These are phyloP conservation scores for Phytophthora podocarpi DNA, from an alignment of 352 stramenopile species.

Conservation along the genomic window DNA sequence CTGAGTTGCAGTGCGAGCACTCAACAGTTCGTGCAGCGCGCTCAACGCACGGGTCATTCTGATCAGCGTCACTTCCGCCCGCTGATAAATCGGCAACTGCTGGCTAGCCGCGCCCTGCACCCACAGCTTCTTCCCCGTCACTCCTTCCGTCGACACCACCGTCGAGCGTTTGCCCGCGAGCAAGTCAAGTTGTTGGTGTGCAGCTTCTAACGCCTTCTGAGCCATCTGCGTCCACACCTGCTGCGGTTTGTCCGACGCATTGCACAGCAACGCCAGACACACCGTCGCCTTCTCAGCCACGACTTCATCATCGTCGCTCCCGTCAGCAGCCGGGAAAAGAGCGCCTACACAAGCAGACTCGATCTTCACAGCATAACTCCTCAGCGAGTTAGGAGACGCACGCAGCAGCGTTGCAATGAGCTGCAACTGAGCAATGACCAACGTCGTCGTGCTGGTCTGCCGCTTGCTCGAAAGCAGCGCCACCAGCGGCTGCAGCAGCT, in stretches of 20 bases:
- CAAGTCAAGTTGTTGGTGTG: slow-evolving; percentile 70
- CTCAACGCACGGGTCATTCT: slow-evolving; percentile 45
- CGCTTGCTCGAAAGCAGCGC: slow-evolving; percentile 45
- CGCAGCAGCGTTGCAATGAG: slow-evolving; percentile 58
- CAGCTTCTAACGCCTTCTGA: slow-evolving; percentile 61
- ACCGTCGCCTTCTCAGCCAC: slow-evolving; percentile 27
- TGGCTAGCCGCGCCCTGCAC: slow-evolving; percentile 42
- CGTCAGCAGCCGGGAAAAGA: slow-evolving; percentile 31
- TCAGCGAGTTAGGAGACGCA: slow-evolving; percentile 57
- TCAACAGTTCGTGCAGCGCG: slow-evolving; percentile 51
- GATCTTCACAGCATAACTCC: slow-evolving; percentile 66
- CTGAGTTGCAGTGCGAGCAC: slow-evolving; percentile 35
- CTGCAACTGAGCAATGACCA: slow-evolving; percentile 38
- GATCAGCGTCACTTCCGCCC: slow-evolving; percentile 46
- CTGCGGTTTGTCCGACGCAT: slow-evolving; percentile 67
- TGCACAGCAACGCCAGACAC: slow-evolving; percentile 59
- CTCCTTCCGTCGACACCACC: slow-evolving; percentile 16
- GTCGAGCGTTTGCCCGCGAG: slow-evolving; percentile 59
- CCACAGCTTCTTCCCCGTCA: slow-evolving; percentile 68
- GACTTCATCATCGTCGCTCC: slow-evolving; percentile 20
- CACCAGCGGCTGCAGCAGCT: slow-evolving; percentile 63
- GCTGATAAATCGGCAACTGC: slow-evolving; percentile 61
- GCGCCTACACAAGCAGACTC: slow-evolving; percentile 48
- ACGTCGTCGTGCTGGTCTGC: slow-evolving; percentile 16
- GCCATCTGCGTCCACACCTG: slow-evolving; percentile 70